These are phyloP conservation scores for Phoma sp. DNA, from an alignment of 2,329 filamentous ascomycete genomes.

Conservation along the genomic window DNA sequence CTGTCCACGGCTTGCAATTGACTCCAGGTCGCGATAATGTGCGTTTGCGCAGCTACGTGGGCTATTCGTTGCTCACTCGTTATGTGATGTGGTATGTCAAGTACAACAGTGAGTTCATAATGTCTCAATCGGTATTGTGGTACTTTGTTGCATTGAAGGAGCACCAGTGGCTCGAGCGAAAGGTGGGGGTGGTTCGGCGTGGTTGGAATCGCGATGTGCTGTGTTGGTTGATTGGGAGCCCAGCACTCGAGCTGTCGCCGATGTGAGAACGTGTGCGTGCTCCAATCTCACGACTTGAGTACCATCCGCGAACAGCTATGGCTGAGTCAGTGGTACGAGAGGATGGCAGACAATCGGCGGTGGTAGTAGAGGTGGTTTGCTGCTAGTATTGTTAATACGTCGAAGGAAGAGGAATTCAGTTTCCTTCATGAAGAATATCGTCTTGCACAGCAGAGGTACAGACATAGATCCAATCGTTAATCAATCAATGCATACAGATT, in stretches of 20 bases:
- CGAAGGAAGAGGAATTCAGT: background rate
- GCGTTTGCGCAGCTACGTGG: background rate
- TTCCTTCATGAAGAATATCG: background rate
- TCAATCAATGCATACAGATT: too few relatives aligned
- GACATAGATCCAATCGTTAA: background rate
- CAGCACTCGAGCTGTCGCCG: background rate
- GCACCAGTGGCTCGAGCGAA: too few relatives aligned
- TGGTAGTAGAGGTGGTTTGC: background rate
- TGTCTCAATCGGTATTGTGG: background rate
- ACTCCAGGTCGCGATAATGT: background rate
- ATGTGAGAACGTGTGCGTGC: background rate
- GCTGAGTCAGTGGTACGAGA: background rate
- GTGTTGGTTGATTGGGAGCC: background rate
- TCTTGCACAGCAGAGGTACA: background rate
- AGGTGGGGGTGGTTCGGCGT: too few relatives aligned
- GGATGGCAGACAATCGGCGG: background rate
- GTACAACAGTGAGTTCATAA: background rate
- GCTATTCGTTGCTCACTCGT: background rate
- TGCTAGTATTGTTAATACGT: too few relatives aligned
- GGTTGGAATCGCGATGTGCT: background rate
- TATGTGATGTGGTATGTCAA: background rate
- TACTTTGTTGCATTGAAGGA: too few relatives aligned
- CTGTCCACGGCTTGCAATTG: background rate
- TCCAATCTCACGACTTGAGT: background rate
- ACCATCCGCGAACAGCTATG: background rate